phyloP scores from a whole-genome alignment of 768 basidiomycete genomes.

The Suillus paluster region DNA sequence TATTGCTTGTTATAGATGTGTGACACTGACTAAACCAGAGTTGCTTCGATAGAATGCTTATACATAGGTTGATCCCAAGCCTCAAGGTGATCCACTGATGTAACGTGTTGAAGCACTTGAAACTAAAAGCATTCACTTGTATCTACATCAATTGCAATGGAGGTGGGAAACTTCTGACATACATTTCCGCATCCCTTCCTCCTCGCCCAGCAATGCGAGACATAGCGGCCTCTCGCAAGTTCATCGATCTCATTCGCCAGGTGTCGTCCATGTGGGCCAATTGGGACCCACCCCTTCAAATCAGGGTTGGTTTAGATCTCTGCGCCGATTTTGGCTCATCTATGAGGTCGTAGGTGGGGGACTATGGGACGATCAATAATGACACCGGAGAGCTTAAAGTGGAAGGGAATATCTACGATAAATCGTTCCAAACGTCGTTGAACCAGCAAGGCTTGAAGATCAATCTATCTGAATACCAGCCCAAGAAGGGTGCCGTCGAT shows the following conservation, averaged over 20 bases:
- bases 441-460: constrained; percentile 5
- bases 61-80: too few species aligned
- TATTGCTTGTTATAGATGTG: too few species aligned
- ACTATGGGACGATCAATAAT: constrained; percentile 35
- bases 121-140: too few species aligned
- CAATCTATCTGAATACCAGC: constrained; percentile 19
- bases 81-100: too few species aligned
- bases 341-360: constrained; percentile 33
- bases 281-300: constrained; percentile 40
- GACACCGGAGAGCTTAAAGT: constrained; percentile 34
- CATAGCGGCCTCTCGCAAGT: constrained; percentile 31
- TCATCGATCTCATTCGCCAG: constrained; percentile 36
- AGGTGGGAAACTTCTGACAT: too few species aligned
- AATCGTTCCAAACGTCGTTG: constrained; percentile 20
- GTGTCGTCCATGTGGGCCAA: constrained; percentile 42
- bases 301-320: constrained; percentile 28
- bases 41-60: too few species aligned
- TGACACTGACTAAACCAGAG: too few species aligned
- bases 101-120: too few species aligned
- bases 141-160: too few species aligned
- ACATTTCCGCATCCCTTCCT: background rate
- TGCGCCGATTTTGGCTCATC: background rate
- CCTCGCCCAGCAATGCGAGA: constrained; percentile 8
- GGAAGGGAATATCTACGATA: constrained; percentile 39
- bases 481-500: constrained; percentile 21